Percentiles rank a stretch among this genome's conserved stretches.
Conservation (phyloP, 2,329 filamentous ascomycete species). For the Microdochium paspali region DNA sequence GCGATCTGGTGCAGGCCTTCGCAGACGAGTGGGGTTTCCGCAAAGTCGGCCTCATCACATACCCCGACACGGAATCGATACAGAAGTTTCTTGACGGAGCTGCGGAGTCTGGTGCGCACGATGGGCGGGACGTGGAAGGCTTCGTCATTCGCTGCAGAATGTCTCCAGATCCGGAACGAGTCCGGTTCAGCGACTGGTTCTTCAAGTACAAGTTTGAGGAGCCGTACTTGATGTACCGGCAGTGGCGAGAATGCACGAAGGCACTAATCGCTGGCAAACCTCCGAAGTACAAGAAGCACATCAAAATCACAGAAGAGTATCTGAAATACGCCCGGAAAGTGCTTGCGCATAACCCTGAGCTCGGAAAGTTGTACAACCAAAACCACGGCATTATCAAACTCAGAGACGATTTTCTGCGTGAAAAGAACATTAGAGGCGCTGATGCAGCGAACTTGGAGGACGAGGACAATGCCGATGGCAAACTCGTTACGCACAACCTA, state of each 20-base stretch:
- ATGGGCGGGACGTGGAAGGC: slow-evolving; percentile 88
- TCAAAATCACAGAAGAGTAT: slow-evolving; percentile 85
- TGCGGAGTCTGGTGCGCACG: slow-evolving; percentile 81
- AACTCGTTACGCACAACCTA: slow-evolving; percentile 54
- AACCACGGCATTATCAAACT: slow-evolving; percentile 95
- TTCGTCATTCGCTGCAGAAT: slow-evolving; percentile 90
- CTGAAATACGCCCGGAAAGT: slow-evolving; percentile 69
- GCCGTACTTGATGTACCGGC: slow-evolving; percentile 95
- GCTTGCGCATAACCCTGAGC: slow-evolving; percentile 55
- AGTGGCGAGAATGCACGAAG: slow-evolving; percentile 97
- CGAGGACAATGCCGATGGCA: slow-evolving; percentile 40
- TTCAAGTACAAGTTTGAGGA: slow-evolving; percentile 99
- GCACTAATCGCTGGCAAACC: slow-evolving; percentile 66
- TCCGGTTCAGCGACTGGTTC: slow-evolving; percentile 83
- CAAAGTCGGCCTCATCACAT: slow-evolving; percentile 72
- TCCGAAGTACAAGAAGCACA: slow-evolving; percentile 78
- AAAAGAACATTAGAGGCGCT: slow-evolving; percentile 75
- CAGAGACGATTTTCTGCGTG: slow-evolving; percentile 76
- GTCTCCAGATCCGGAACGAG: slow-evolving; percentile 36
- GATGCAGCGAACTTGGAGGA: slow-evolving; percentile 77
- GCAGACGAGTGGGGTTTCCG: slow-evolving; percentile 90
- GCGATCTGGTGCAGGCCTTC: slow-evolving; percentile 76
- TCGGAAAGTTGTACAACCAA: slow-evolving; percentile 64
- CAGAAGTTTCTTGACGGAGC: slow-evolving; percentile 74
- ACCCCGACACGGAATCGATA: slow-evolving; percentile 65